Conservation (phyloP, 192 early-diverging fungal species). For the Coemansia sp. region DNA sequence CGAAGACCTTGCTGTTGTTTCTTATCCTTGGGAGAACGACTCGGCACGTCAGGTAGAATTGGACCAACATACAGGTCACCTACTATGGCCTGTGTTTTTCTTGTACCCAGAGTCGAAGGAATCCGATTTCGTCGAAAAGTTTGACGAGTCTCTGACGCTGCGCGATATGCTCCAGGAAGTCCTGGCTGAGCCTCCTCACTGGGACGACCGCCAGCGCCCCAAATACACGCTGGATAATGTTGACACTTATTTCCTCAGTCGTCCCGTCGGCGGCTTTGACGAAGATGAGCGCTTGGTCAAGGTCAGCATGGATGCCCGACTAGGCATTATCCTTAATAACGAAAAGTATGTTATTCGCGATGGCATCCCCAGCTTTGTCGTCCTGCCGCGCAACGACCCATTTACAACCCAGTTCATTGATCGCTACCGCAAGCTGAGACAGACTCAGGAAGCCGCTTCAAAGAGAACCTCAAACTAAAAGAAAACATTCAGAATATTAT, state of each 20-base stretch:
- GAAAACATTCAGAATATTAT: neutral
- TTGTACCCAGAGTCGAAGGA: slow-evolving; percentile 93
- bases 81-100: slow-evolving; percentile 86
- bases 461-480: slow-evolving; percentile 5
- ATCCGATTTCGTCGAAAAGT: slow-evolving; percentile 82
- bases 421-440: slow-evolving; percentile 58
- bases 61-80: slow-evolving; percentile 55
- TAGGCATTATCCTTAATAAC: slow-evolving; percentile 64
- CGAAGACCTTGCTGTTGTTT: neutral
- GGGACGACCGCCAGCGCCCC: slow-evolving; percentile 66
- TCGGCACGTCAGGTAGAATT: slow-evolving; percentile 59
- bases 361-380: slow-evolving; percentile 81
- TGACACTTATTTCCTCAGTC: slow-evolving; percentile 79
- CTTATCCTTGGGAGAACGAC: slow-evolving; percentile 25
- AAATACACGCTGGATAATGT: slow-evolving; percentile 70
- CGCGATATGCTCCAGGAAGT: slow-evolving; percentile 80
- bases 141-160: slow-evolving; percentile 83
- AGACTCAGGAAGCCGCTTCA: slow-evolving; percentile 18
- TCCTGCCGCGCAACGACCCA: slow-evolving; percentile 65
- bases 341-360: slow-evolving; percentile 75
- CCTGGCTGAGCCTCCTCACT: slow-evolving; percentile 75
- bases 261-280: slow-evolving; percentile 47
- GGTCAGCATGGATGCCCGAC: slow-evolving; percentile 59
- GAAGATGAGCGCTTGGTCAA: slow-evolving; percentile 64
- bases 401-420: slow-evolving; percentile 67